A percentile compares a stretch with the other conserved stretches of the same genome.
phyloP scores from a whole-genome alignment of 23 red algal genomes.

The Chondrus crispus region DNA sequence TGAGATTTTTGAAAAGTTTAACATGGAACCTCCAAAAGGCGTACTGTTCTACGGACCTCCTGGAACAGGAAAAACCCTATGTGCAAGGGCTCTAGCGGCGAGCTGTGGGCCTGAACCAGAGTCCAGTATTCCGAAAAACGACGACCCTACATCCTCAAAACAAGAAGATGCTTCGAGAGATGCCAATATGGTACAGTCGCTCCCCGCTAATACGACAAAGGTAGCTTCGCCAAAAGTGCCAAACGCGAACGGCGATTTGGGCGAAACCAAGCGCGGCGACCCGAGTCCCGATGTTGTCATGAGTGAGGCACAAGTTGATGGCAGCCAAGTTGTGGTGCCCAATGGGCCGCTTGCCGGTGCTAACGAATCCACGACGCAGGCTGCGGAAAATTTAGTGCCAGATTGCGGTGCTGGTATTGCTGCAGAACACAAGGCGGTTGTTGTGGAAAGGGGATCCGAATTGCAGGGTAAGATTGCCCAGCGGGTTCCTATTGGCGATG shows the following conservation, averaged over 20 bases:
- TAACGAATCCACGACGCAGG: not conserved
- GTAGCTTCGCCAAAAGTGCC: not conserved
- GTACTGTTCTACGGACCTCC: constrained; percentile 98
- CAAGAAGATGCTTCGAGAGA: not conserved
- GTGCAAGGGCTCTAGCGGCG: constrained; percentile 85
- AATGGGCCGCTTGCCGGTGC: not conserved
- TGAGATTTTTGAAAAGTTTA: constrained; percentile 86
- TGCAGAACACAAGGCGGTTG: not conserved
- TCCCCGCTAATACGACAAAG: not conserved
- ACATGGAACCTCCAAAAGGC: constrained; percentile 86
- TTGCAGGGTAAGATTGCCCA: not conserved
- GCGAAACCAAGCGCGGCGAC: not conserved
- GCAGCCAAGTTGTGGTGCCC: not conserved
- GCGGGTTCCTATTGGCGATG: too few species aligned
- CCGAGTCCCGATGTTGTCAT: not conserved
- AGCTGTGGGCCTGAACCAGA: constrained; percentile 54
- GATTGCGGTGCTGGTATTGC: not conserved
- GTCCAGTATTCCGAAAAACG: not conserved
- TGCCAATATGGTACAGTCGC: not conserved
- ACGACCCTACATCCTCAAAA: too few species aligned
- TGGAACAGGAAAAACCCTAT: constrained; percentile 94
- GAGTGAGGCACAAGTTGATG: not conserved
- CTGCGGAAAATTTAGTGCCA: not conserved
- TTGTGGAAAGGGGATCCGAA: not conserved
- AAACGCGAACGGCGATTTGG: too few species aligned